A percentile compares a stretch with the other conserved stretches of the same genome.
Conservation (phyloP, 2,329 filamentous ascomycete species). For the Pezicula neosporulosa region DNA sequence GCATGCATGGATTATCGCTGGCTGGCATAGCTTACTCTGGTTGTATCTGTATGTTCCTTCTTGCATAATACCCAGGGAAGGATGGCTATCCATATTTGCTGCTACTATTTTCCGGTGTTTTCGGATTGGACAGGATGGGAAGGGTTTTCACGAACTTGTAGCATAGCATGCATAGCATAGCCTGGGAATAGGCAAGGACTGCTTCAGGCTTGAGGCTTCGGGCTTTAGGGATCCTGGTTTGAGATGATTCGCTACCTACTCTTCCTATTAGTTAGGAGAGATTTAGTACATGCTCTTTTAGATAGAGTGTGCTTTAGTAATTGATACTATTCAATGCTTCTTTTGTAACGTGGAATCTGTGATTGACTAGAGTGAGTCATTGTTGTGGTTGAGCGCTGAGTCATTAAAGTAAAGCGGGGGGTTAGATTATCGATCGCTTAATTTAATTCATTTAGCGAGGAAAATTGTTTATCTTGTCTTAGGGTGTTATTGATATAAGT, state of each 20-base stretch:
- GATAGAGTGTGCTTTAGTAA: no score
- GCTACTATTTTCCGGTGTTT: neutral
- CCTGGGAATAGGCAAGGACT: neutral
- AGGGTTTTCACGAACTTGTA: neutral
- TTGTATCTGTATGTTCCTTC: constrained; percentile 6
- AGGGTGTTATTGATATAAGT: no score
- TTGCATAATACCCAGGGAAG: constrained; percentile 16
- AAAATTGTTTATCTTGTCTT: no score
- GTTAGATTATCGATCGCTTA: no score
- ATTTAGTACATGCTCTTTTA: no score
- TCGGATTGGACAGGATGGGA: neutral
- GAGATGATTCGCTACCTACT: neutral
- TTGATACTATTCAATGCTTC: no score
- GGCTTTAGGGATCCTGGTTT: neutral
- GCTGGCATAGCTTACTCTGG: constrained; percentile 22
- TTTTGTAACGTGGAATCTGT: no score
- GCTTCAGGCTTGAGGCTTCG: neutral
- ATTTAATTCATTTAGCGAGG: no score
- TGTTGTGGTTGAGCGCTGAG: no score
- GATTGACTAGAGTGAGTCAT: no score
- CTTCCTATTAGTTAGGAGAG: no score
- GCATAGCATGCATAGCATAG: neutral
- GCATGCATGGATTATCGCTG: constrained; percentile 7
- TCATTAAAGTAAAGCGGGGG: no score
- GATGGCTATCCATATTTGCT: constrained; percentile 15